phyloP scores from a whole-genome alignment of 345 rosid genomes.

The Aethionema arabicum region DNA sequence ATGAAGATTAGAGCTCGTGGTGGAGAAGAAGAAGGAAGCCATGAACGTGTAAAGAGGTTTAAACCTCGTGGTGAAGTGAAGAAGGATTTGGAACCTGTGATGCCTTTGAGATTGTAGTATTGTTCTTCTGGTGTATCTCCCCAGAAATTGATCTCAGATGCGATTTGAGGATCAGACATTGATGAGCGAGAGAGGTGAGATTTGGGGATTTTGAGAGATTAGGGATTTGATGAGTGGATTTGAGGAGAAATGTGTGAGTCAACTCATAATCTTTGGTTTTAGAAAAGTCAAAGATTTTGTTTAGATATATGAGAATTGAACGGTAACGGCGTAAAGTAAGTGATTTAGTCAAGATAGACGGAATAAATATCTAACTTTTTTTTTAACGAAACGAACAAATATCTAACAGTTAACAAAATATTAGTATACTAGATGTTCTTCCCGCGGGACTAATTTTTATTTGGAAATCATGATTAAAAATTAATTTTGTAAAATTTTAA shows the following conservation, averaged over 20 bases:
- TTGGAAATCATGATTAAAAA: no score
- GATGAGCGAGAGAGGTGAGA: conserved; percentile 20
- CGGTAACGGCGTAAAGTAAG: no score
- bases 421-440: no score
- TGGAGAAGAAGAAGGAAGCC: conserved; percentile 55
- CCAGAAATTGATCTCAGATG: conserved; percentile 48
- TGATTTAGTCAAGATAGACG: no score
- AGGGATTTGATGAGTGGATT: conserved; percentile 13
- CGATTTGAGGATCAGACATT: conserved; percentile 32
- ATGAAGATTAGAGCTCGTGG: conserved; percentile 66
- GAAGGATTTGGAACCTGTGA: conserved; percentile 52
- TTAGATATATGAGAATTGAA: no score
- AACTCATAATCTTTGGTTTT: background rate
- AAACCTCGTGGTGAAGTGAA: conserved; percentile 82
- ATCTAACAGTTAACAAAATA: no score
- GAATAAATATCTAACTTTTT: no score
- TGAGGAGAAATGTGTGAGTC: background rate
- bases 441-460: no score
- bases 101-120: conserved; percentile 54
- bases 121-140: conserved; percentile 65
- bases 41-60: conserved; percentile 68
- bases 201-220: background rate
- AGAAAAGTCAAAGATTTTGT: conserved; percentile 15
- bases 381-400: no score
- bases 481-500: no score